Evolutionary conservation across 164 flowering plant species (phyloP).

Genomic region (Stephania yunnanensis): DNA sequence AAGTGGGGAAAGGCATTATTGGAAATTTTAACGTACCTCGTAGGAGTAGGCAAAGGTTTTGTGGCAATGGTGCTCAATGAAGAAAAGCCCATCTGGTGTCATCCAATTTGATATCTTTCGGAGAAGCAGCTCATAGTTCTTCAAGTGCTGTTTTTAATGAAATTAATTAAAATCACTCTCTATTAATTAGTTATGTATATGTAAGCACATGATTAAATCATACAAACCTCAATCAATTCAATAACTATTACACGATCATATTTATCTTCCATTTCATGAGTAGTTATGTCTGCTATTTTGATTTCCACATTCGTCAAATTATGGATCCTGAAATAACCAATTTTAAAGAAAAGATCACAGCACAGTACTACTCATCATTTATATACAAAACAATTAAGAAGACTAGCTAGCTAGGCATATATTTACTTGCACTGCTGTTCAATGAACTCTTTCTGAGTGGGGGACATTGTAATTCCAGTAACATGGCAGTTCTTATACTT

Average conservation of each 20-base stretch:
- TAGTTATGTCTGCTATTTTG: conserved; percentile 9
- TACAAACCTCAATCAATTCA: conserved; percentile 4
- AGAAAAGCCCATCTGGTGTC: conserved; percentile 1
- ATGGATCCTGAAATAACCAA: neutral
- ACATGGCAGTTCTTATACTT: conserved; percentile 2
- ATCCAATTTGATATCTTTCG: conserved; percentile 12
- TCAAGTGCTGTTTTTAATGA: neutral
- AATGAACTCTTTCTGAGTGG: neutral
- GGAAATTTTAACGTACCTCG: neutral
- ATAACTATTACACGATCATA: conserved; percentile 3
- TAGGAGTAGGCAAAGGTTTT: neutral
- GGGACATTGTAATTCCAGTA: neutral
- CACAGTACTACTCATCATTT: too few species aligned
- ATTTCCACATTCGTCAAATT: conserved; percentile 9
- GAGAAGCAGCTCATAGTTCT: conserved; percentile 5
- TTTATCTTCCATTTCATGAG: conserved; percentile 1
- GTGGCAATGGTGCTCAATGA: conserved; percentile 7
- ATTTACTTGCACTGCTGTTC: neutral
- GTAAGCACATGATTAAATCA: neutral
- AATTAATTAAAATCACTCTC: too few species aligned
- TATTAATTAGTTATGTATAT: neutral
- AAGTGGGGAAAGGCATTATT: too few species aligned
- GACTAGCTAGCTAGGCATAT: too few species aligned
- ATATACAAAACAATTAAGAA: too few species aligned
- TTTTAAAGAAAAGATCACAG: neutral